Base-by-base conservation (phyloP, 805 yeast genomes). In the Hanseniaspora taiwanica region DNA sequence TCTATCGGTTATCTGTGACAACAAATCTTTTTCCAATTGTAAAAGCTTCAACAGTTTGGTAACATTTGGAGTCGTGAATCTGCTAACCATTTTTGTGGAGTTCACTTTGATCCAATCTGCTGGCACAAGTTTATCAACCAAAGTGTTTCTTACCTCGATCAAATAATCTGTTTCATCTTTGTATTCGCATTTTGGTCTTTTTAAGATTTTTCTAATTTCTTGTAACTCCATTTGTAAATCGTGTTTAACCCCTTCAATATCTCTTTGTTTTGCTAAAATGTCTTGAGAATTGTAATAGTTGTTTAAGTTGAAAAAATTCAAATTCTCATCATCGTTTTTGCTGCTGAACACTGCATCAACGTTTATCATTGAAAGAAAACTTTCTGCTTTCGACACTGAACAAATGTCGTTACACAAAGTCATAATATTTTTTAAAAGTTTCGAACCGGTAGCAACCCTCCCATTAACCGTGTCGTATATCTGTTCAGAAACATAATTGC, bases 91-190 rank as follows among this genome's bases (percentile, higher is more conserved):
- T 45, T 75, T 65, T 36, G 93, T 71, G 7, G 80, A 80, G 49
- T 73, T 80, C 21, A 82, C 71, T 48, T 83, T 80, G 10, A 79
- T 60, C 95, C 96, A 89, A 39, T 73, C 75, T 2, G 62, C 49
- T 0, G 97, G 97, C 2, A 87, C 58, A 1, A 61, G 57, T 34
- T 71, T 72, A 18, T 14, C 33, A 2, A 70, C 64, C 35, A 72
- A 72, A 10, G 70, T 59, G 45, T 77, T 76, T 35, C 84, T 63
- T 0, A 89, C 77, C 50, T 87, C 96, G 18, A 91, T 68, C 37
- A 87, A 61, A 51, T 78, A 81, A 2, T 84, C 79, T 17, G 79
- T 81, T 39, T 75, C 78, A 38, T 71, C 67, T 40, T 72, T 75
- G 49, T 65, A 85, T 17, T 68, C 62, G 40, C 81, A 53, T 31